A percentile compares a stretch with the other conserved stretches of the same genome.
These are phyloP conservation scores for Clathrus columnatus DNA, from an alignment of 768 basidiomycete genomes.

Conservation along the genomic window DNA sequence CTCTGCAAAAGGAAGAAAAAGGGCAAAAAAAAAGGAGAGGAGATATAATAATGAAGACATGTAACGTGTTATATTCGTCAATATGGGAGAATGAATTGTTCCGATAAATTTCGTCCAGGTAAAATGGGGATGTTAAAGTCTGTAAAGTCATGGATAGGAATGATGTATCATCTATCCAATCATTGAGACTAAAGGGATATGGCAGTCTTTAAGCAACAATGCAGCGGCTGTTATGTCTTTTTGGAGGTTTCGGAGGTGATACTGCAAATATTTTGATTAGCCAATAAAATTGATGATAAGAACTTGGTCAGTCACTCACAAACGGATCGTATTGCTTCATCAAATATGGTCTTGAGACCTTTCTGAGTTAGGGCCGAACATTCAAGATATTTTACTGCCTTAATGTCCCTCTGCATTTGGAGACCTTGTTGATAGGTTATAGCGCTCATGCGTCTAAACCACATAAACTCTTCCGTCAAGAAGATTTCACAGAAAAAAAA, in stretches of 20 bases:
- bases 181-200: not conserved
- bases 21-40: not conserved
- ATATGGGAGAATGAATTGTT: too few relatives aligned
- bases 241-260: constrained; percentile 10
- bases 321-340: constrained; percentile 96
- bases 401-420: constrained; percentile 86
- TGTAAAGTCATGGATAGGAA: too few relatives aligned
- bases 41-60: not conserved
- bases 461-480: constrained; percentile 5
- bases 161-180: not conserved
- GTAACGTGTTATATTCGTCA: not conserved
- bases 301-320: constrained; percentile 47
- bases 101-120: too few relatives aligned
- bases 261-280: constrained; percentile 3
- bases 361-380: constrained; percentile 97
- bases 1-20: not conserved
- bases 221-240: constrained; percentile 35
- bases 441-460: constrained; percentile 78
- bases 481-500: not conserved
- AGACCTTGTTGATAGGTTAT: constrained; percentile 90
- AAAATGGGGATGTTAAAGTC: too few relatives aligned
- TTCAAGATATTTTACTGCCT: constrained; percentile 92
- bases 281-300: too few relatives aligned
- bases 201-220: constrained; percentile 56
- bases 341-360: constrained; percentile 97